Evolutionary conservation across 495 filamentous ascomycete genomes (phyloP).

Genomic region (Mytilinidion resinicola): DNA sequence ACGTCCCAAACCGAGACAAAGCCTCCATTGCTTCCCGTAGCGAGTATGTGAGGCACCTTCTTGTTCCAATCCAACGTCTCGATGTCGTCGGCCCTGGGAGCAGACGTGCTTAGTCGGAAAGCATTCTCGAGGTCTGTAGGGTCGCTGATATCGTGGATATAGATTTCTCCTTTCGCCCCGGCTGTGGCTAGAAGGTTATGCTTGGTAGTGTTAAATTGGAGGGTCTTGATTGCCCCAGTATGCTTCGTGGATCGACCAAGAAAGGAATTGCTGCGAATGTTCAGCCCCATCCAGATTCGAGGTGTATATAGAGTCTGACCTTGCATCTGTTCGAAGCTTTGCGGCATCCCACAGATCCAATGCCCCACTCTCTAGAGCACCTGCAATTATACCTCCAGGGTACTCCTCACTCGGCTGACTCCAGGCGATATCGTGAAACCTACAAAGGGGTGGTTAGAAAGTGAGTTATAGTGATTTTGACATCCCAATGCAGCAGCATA

Average conservation of each 20-base stretch:
- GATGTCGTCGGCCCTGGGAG: conserved; percentile 85
- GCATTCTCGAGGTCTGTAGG: conserved; percentile 56
- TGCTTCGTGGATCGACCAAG: conserved; percentile 90
- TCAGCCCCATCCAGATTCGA: conserved; percentile 8
- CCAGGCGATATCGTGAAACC: conserved; percentile 98
- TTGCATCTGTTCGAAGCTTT: conserved; percentile 63
- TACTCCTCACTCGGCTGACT: conserved; percentile 68
- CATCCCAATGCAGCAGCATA: conserved; percentile 36
- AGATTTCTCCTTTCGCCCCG: conserved; percentile 93
- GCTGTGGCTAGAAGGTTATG: conserved; percentile 88
- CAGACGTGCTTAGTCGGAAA: conserved; percentile 79
- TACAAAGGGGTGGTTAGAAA: conserved; percentile 31
- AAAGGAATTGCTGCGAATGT: conserved; percentile 56
- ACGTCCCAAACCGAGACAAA: conserved; percentile 99
- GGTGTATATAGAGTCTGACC: conserved; percentile 33
- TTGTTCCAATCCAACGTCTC: conserved; percentile 98
- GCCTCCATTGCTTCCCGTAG: conserved; percentile 86
- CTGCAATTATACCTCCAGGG: conserved; percentile 81
- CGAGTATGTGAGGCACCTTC: conserved; percentile 92
- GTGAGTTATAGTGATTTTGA: background rate
- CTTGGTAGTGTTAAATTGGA: conserved; percentile 96
- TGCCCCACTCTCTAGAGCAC: conserved; percentile 92
- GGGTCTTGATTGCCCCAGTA: conserved; percentile 82
- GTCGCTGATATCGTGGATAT: conserved; percentile 89
- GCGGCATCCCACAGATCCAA: conserved; percentile 92